Conservation (phyloP, 2,329 filamentous ascomycete genomes). For the Colletotrichum noveboracense region DNA sequence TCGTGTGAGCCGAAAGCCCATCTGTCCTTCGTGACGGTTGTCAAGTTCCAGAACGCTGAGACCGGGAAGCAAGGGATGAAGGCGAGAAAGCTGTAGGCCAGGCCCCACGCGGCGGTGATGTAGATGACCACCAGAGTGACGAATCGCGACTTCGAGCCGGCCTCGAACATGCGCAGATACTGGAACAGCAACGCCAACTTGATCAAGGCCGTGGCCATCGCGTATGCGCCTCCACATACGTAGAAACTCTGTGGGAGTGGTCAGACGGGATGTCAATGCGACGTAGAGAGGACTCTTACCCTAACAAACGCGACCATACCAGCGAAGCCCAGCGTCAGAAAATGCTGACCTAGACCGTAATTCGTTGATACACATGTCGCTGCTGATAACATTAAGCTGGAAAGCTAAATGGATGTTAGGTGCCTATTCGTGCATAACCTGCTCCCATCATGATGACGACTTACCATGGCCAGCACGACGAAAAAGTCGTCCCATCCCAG, state of each 20-base stretch:
- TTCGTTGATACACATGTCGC: background rate
- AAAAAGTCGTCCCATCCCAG: constrained; percentile 25
- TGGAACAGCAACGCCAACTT: constrained; percentile 25
- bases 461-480: constrained; percentile 20
- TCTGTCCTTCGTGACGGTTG: background rate
- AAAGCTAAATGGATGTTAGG: background rate
- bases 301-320: constrained; percentile 12
- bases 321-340: background rate
- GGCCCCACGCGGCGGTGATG: constrained; percentile 34
- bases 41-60: constrained; percentile 33
- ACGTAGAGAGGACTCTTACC: background rate
- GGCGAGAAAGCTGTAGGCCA: constrained; percentile 33
- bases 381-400: constrained; percentile 2
- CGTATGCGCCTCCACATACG: constrained; percentile 22
- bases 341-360: background rate
- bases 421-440: rapidly evolving
- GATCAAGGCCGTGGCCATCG: constrained; percentile 23
- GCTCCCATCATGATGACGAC: background rate
- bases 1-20: constrained; percentile 36
- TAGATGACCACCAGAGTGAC: constrained; percentile 27
- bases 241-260: constrained; percentile 11
- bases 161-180: constrained; percentile 23
- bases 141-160: constrained; percentile 5
- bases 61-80: constrained; percentile 37
- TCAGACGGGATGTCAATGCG: background rate